Percentiles rank a stretch among this genome's conserved stretches.
These are phyloP conservation scores for Phytophthora podocarpi DNA, from an alignment of 352 stramenopile genomes.

Conservation along the genomic window DNA sequence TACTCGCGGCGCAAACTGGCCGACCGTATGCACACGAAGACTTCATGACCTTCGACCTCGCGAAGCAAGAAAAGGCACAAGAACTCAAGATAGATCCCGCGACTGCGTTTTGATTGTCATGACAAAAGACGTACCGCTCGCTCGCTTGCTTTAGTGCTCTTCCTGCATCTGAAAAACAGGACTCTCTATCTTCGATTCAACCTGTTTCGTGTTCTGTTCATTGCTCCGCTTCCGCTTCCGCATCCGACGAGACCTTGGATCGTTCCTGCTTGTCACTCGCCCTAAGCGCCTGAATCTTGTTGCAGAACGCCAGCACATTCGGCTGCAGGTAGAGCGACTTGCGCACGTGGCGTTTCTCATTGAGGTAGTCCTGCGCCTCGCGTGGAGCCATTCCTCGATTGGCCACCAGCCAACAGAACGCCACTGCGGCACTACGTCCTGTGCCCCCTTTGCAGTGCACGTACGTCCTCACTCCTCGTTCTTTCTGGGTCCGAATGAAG, in stretches of 20 bases:
- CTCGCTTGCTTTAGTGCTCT: no score
- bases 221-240: slow-evolving; percentile 9
- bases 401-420: slow-evolving; percentile 91
- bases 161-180: no score
- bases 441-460: slow-evolving; percentile 97
- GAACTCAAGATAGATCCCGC: slow-evolving; percentile 5
- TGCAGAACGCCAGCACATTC: slow-evolving; percentile 83
- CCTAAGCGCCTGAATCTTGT: slow-evolving; percentile 44
- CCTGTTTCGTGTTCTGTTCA: no score
- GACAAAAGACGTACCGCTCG: no score
- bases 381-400: slow-evolving; percentile 71
- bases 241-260: not conserved
- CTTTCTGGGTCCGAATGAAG: slow-evolving; percentile 91
- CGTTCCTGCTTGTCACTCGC: slow-evolving; percentile 7
- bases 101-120: slow-evolving; percentile 11
- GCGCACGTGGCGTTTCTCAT: slow-evolving; percentile 88
- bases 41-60: slow-evolving; percentile 41
- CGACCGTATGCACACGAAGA: slow-evolving; percentile 38
- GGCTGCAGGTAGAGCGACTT: slow-evolving; percentile 89
- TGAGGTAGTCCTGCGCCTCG: slow-evolving; percentile 90
- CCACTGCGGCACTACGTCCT: slow-evolving; percentile 92
- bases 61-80: slow-evolving; percentile 10
- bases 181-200: no score
- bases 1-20: slow-evolving; percentile 50
- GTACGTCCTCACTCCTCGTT: slow-evolving; percentile 91